A percentile compares a stretch with the other conserved stretches of the same genome.
Conservation (phyloP, 1,284 basidiomycete species). For the Cryptococcus jaspeensis region DNA sequence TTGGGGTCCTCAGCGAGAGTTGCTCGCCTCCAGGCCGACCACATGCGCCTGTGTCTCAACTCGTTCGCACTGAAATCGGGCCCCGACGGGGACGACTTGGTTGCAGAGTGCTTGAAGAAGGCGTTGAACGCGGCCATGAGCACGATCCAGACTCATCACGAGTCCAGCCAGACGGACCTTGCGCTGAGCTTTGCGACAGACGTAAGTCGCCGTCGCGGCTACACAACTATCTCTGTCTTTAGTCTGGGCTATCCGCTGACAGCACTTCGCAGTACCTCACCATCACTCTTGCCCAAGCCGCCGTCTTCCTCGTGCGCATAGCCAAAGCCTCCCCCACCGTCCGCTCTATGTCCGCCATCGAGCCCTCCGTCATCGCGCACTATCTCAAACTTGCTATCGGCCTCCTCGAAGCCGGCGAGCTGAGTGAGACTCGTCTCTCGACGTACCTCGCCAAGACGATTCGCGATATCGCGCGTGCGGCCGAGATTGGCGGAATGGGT, state of each 20-base stretch:
- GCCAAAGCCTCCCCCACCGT: slow-evolving; percentile 21
- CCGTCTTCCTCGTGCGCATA: slow-evolving; percentile 37
- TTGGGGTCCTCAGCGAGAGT: slow-evolving; percentile 33
- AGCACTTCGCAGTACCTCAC: slow-evolving; percentile 27
- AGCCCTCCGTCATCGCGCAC: slow-evolving; percentile 29
- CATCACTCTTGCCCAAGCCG: slow-evolving; percentile 38
- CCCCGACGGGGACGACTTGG: slow-evolving; percentile 24
- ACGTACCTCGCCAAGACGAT: slow-evolving; percentile 35
- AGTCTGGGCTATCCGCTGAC: neutral
- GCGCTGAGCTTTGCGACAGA: slow-evolving; percentile 39
- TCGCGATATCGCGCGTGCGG: slow-evolving; percentile 28
- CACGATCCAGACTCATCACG: slow-evolving; percentile 37
- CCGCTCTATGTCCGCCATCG: slow-evolving; percentile 18
- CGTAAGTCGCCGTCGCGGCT: slow-evolving; percentile 18
- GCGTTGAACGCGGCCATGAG: slow-evolving; percentile 35
- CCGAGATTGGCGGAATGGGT: slow-evolving; percentile 18
- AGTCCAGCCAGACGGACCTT: slow-evolving; percentile 33
- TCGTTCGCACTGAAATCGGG: slow-evolving; percentile 34
- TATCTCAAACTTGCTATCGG: slow-evolving; percentile 33
- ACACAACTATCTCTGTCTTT: neutral
- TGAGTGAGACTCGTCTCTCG: slow-evolving; percentile 32
- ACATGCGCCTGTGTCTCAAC: slow-evolving; percentile 39
- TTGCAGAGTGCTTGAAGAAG: slow-evolving; percentile 30
- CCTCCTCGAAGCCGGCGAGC: slow-evolving; percentile 26
- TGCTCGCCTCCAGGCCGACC: slow-evolving; percentile 34